Evolutionary conservation across 352 stramenopile species (phyloP).

Genomic region (Phytophthora aleatoria): DNA sequence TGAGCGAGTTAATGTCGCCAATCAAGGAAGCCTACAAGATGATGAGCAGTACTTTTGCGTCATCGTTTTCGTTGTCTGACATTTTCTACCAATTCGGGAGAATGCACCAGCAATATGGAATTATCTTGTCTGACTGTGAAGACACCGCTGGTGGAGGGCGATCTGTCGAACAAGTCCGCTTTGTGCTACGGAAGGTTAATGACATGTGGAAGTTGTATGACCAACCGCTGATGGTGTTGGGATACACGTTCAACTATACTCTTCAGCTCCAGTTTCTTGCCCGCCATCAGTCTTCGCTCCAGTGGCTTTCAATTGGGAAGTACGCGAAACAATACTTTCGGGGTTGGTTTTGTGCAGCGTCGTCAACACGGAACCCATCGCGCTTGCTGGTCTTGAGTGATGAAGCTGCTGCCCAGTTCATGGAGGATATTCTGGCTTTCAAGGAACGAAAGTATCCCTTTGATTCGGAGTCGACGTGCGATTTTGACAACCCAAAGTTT

Average conservation of each 20-base stretch:
- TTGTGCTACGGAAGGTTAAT: slow-evolving; percentile 63
- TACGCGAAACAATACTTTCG: slow-evolving; percentile 81
- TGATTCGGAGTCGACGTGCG: slow-evolving; percentile 67
- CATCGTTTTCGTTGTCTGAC: slow-evolving; percentile 63
- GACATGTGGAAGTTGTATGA: slow-evolving; percentile 82
- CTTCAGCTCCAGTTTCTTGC: slow-evolving; percentile 55
- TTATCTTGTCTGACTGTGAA: slow-evolving; percentile 74
- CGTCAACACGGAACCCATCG: slow-evolving; percentile 31
- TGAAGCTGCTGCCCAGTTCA: slow-evolving; percentile 63
- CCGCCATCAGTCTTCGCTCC: slow-evolving; percentile 52
- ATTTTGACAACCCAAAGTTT: slow-evolving; percentile 76
- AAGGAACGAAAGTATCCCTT: slow-evolving; percentile 84
- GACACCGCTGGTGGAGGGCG: slow-evolving; percentile 52
- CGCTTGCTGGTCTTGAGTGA: slow-evolving; percentile 48
- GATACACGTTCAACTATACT: slow-evolving; percentile 81
- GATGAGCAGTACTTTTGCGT: slow-evolving; percentile 44
- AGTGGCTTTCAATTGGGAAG: slow-evolving; percentile 80
- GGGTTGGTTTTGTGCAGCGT: slow-evolving; percentile 63
- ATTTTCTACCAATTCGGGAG: slow-evolving; percentile 81
- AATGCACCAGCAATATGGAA: slow-evolving; percentile 78
- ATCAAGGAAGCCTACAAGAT: slow-evolving; percentile 80
- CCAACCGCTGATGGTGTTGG: slow-evolving; percentile 68
- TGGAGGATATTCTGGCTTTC: slow-evolving; percentile 74
- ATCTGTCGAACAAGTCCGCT: slow-evolving; percentile 59
- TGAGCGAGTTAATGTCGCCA: slow-evolving; percentile 80